Conservation (phyloP, 2,329 filamentous ascomycete species). For the Trichoderma atrobrunneum region DNA sequence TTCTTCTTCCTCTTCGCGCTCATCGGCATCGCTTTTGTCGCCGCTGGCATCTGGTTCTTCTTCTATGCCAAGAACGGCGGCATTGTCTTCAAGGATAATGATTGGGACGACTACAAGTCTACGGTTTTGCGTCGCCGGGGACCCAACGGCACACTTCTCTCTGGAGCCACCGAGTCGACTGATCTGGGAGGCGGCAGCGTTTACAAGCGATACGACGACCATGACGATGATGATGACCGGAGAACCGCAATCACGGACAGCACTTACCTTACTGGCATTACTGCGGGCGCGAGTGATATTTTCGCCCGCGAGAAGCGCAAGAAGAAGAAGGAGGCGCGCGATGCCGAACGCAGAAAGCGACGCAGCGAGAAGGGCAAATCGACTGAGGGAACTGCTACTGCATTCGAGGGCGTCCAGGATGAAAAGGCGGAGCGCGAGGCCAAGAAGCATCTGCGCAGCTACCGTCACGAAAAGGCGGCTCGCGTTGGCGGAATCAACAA, state of each 20-base stretch:
- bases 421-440: conserved; percentile 61
- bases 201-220: conserved; percentile 66
- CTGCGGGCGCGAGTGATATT: conserved; percentile 56
- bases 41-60: conserved; percentile 91
- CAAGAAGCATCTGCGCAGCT: conserved; percentile 70
- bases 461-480: conserved; percentile 82
- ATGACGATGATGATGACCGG: conserved; percentile 43
- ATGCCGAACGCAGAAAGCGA: conserved; percentile 35
- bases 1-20: conserved; percentile 85
- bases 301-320: conserved; percentile 55
- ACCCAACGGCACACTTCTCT: conserved; percentile 82
- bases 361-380: conserved; percentile 39
- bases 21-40: conserved; percentile 72
- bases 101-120: conserved; percentile 98
- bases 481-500: conserved; percentile 87
- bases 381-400: conserved; percentile 46
- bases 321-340: conserved; percentile 50
- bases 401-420: conserved; percentile 62
- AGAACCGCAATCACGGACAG: conserved; percentile 46
- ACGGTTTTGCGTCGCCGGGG: conserved; percentile 87
- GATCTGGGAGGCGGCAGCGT: conserved; percentile 84
- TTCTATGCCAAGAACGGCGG: conserved; percentile 97
- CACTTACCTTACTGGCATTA: conserved; percentile 52
- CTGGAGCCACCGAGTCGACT: conserved; percentile 77
- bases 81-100: conserved; percentile 77